Evolutionary conservation across 352 stramenopile species (phyloP), one percentile per base, ranked within the genome.

Genomic region (Phytopythium montanum): DNA sequence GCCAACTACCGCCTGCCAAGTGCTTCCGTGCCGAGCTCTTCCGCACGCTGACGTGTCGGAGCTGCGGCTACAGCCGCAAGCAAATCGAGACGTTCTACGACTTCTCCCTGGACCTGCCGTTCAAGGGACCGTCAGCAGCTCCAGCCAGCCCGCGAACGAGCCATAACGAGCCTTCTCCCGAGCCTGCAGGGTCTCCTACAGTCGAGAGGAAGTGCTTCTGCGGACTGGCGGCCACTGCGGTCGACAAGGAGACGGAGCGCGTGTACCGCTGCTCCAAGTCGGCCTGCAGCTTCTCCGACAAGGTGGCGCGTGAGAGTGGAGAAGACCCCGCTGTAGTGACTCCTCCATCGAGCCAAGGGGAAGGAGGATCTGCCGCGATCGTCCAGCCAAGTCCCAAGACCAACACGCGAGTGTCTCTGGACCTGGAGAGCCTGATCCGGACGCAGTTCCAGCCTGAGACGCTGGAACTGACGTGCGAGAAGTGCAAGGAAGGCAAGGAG

Each of bases 51-150:
- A 91, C 85, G 5, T 96, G 87, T 64, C 70, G 63, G 19, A 85
- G 70, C 28, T 96, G 87, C 65, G 69, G 71, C 14, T 94, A 94
- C 73, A 92, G 71, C 28, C 80, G 87, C 26, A 87, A 86, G 53
- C 72, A 92, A 56, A 65, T 83, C 9, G 87, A 96, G 60, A 82
- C 75, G 36, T 96, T 94, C 59, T 92, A 92, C 54, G 85, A 96
- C 53, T 92, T 96, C 58, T 94, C 87, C 4, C 63, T 96, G 18
- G 87, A 96, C 68, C 56, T 96, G 14, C 85, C 87, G 23, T 76
- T 81, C 54, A 56, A 66, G 61, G n/a, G 42, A 57, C 49, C 58
- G 54, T 34, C 59, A 68, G 33, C 54, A 56, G 51, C 51, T 26
- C 25, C 33, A 16, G 12, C 21, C 0, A 33, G 16, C 18, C 12